phyloP scores from a whole-genome alignment of 768 basidiomycete genomes.

The Amanita rubescens region DNA sequence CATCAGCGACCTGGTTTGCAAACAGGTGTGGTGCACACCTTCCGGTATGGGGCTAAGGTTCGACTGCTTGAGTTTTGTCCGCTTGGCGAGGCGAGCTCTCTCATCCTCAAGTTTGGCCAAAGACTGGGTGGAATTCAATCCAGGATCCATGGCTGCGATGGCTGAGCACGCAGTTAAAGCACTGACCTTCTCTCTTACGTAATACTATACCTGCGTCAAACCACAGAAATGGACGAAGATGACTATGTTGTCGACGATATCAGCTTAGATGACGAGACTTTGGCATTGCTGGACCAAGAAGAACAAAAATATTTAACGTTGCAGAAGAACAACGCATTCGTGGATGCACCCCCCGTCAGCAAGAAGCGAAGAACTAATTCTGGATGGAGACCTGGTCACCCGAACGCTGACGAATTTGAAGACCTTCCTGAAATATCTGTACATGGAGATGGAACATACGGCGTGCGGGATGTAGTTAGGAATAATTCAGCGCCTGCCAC shows the following conservation, averaged over 20 bases:
- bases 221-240: slow-evolving; percentile 51
- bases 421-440: slow-evolving; percentile 59
- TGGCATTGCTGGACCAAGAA: slow-evolving; percentile 54
- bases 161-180: not conserved
- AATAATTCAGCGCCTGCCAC: slow-evolving; percentile 1
- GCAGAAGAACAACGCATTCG: slow-evolving; percentile 11
- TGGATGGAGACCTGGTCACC: slow-evolving; percentile 32
- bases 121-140: slow-evolving; percentile 17
- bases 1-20: slow-evolving; percentile 3
- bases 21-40: slow-evolving; percentile 29
- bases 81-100: slow-evolving; percentile 44
- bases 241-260: slow-evolving; percentile 59
- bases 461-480: slow-evolving; percentile 20
- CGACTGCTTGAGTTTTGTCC: slow-evolving; percentile 48
- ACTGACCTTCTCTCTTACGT: slow-evolving; percentile 3
- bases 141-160: slow-evolving; percentile 23
- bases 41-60: slow-evolving; percentile 43
- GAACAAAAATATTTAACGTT: slow-evolving; percentile 36
- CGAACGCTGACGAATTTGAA: slow-evolving; percentile 34
- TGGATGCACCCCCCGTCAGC: slow-evolving; percentile 28
- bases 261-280: slow-evolving; percentile 51
- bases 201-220: not conserved
- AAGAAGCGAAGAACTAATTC: slow-evolving; percentile 51
- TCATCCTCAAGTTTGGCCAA: slow-evolving; percentile 34
- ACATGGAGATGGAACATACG: slow-evolving; percentile 52